These are phyloP conservation scores for Microsporum audouinii DNA, from an alignment of 2,329 filamentous ascomycete species.

Conservation along the genomic window DNA sequence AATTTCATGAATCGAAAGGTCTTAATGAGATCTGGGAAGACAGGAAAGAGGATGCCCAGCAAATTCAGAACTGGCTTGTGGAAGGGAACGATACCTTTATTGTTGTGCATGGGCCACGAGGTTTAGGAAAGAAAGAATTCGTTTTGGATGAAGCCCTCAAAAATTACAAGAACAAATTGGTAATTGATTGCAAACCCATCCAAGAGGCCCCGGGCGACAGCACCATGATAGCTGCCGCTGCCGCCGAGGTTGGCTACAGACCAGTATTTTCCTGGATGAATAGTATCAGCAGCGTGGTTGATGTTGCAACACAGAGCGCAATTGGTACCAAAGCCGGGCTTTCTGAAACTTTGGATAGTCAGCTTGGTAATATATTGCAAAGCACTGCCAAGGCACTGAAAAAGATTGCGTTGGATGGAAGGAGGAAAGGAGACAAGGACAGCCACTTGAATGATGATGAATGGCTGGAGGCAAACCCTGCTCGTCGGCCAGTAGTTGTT, in stretches of 20 bases:
- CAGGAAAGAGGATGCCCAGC: conserved; percentile 66
- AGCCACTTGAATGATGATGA: conserved; percentile 65
- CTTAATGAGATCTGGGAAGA: conserved; percentile 80
- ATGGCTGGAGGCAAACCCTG: conserved; percentile 80
- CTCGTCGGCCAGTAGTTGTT: conserved; percentile 68
- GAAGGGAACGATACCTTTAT: conserved; percentile 88
- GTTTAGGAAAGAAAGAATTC: conserved; percentile 81
- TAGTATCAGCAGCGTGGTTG: conserved; percentile 80
- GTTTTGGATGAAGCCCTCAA: conserved; percentile 74
- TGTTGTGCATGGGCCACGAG: conserved; percentile 81
- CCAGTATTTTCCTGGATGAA: conserved; percentile 97
- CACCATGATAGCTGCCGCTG: conserved; percentile 70
- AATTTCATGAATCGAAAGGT: conserved; percentile 51
- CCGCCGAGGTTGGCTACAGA: conserved; percentile 72
- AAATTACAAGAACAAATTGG: conserved; percentile 61
- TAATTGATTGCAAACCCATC: conserved; percentile 88
- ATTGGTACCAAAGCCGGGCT: conserved; percentile 92
- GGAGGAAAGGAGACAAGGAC: conserved; percentile 64
- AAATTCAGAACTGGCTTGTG: conserved; percentile 73
- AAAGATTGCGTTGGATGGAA: conserved; percentile 57
- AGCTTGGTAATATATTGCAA: conserved; percentile 78
- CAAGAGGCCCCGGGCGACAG: conserved; percentile 83
- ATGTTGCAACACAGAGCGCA: conserved; percentile 84
- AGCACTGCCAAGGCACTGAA: conserved; percentile 72
- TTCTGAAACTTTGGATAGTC: conserved; percentile 80